Evolutionary conservation across 768 basidiomycete species (phyloP).

Genomic region (Filobasidium wieringae): DNA sequence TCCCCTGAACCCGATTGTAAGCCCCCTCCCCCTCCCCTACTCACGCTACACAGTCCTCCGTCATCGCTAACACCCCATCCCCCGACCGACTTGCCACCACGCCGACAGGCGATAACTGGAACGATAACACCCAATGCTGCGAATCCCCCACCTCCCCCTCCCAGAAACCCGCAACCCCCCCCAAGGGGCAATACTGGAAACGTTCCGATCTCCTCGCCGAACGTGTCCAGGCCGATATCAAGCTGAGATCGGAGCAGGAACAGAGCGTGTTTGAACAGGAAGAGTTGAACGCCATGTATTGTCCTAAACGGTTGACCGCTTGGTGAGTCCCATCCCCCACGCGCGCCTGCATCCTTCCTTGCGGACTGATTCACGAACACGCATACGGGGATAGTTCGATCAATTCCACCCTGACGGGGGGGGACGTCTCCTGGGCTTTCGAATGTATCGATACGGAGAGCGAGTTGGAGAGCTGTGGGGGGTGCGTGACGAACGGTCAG

Average conservation of each 20-base stretch:
- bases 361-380: background rate
- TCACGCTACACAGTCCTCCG: too few species aligned
- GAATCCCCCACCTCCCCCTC: background rate
- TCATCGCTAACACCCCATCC: too few species aligned
- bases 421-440: conserved; percentile 28
- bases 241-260: conserved; percentile 5
- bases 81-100: too few species aligned
- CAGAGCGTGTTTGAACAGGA: conserved; percentile 18
- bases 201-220: background rate
- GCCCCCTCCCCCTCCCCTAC: background rate
- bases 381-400: conserved; percentile 14
- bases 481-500: conserved; percentile 26
- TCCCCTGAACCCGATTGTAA: conserved; percentile 26
- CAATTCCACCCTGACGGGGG: conserved; percentile 3
- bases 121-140: conserved; percentile 19
- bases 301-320: conserved; percentile 30
- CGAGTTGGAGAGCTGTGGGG: conserved; percentile 36
- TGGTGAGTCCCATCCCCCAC: conserved; percentile 23
- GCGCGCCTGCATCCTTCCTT: background rate
- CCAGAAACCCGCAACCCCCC: background rate
- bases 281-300: conserved; percentile 32
- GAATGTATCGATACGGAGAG: conserved; percentile 33
- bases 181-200: background rate
- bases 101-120: conserved; percentile 19
- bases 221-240: background rate